Conservation (phyloP, 164 flowering plant genomes). For the Chimonanthus praecox region DNA sequence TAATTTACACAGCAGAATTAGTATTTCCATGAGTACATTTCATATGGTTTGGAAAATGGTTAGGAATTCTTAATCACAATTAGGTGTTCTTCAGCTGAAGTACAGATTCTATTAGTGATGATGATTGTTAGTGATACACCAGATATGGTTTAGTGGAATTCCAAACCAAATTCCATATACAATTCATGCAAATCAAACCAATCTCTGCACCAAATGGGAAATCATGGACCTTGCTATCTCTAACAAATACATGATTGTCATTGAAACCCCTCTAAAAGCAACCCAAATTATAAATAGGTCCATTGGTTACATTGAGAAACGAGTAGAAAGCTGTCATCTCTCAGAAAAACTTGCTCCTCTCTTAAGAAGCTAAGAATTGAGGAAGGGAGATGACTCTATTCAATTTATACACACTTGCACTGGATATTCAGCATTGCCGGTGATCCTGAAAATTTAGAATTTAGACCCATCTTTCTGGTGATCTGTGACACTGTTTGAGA, state of each 20-base stretch:
- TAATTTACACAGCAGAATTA: not conserved
- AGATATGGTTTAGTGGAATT: not conserved
- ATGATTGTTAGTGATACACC: not conserved
- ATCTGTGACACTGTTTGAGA: not conserved
- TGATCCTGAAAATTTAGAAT: too few relatives aligned
- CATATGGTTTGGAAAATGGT: not conserved
- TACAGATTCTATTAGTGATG: not conserved
- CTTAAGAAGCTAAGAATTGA: not conserved
- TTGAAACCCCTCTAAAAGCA: not conserved
- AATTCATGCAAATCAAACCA: not conserved
- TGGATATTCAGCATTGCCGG: too few relatives aligned
- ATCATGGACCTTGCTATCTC: not conserved
- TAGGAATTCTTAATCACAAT: not conserved
- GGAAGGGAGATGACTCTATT: not conserved
- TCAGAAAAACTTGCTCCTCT: not conserved
- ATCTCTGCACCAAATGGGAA: not conserved
- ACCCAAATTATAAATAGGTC: not conserved
- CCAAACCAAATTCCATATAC: not conserved
- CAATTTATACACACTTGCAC: too few relatives aligned
- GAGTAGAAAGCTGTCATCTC: not conserved
- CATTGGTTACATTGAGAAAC: not conserved
- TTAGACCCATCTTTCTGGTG: not conserved
- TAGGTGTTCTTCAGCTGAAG: not conserved
- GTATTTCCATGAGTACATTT: not conserved
- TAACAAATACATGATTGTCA: not conserved